Conservation (phyloP, 331 rosid species). For the Quercus lobata region DNA sequence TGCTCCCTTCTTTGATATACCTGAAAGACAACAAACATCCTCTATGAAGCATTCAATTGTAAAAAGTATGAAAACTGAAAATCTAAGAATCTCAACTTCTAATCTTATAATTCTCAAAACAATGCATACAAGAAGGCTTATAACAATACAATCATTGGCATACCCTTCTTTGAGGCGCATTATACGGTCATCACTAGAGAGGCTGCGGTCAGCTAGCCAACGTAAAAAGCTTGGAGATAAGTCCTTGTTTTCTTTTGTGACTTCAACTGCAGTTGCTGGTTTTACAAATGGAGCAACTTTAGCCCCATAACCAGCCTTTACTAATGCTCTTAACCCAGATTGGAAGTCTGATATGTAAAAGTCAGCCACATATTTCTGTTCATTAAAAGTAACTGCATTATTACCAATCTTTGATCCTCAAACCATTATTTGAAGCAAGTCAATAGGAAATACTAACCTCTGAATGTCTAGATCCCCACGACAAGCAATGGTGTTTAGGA, state of each 20-base stretch:
- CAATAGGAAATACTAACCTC: conserved; percentile 63
- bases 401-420: neutral
- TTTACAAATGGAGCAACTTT: conserved; percentile 91
- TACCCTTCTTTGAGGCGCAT: conserved; percentile 99
- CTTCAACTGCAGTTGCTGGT: conserved; percentile 69
- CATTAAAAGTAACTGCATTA: conserved; percentile 22
- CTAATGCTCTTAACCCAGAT: conserved; percentile 92
- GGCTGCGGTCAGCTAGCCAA: conserved; percentile 91
- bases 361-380: conserved; percentile 85
- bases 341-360: conserved; percentile 96
- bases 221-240: conserved; percentile 74
- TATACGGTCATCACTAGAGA: conserved; percentile 68
- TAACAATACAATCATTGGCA: neutral
- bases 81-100: neutral
- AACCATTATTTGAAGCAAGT: conserved; percentile 5
- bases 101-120: neutral
- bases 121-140: neutral
- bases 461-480: conserved; percentile 80
- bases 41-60: conserved; percentile 2
- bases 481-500: conserved; percentile 62
- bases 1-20: conserved; percentile 95
- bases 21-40: conserved; percentile 34
- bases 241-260: conserved; percentile 75
- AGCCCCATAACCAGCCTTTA: conserved; percentile 92
- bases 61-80: neutral